Conservation (phyloP, 139 green algal species). For the Picochlorum sp. region DNA sequence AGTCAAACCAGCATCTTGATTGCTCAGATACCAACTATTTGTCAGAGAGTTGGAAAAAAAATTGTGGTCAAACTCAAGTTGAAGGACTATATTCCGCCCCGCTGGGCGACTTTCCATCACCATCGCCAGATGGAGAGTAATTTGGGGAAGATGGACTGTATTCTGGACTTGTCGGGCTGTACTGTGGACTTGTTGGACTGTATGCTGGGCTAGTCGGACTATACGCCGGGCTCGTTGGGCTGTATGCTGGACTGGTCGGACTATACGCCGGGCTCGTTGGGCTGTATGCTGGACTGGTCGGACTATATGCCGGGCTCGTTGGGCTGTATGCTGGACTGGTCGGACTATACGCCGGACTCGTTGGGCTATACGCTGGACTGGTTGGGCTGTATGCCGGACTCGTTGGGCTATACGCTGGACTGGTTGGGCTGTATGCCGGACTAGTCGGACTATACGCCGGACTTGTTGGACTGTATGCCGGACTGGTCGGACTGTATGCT, state of each 20-base stretch:
- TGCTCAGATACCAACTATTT: too few relatives aligned
- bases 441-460: slow-evolving; percentile 55
- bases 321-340: slow-evolving; percentile 5
- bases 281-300: slow-evolving; percentile 31
- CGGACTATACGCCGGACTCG: slow-evolving; percentile 1
- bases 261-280: slow-evolving; percentile 36
- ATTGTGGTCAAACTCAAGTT: too few relatives aligned
- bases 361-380: slow-evolving; percentile 5
- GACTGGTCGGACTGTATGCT: slow-evolving; percentile 49
- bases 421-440: slow-evolving; percentile 61
- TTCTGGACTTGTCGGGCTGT: slow-evolving; percentile 25
- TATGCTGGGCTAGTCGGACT: slow-evolving; percentile 55
- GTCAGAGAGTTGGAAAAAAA: too few relatives aligned
- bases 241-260: slow-evolving; percentile 40
- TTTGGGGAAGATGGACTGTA: slow-evolving; percentile 54
- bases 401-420: slow-evolving; percentile 15
- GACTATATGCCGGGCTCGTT: slow-evolving; percentile 10
- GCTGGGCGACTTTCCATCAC: not conserved
- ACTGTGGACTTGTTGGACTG: slow-evolving; percentile 49
- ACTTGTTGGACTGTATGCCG: slow-evolving; percentile 52
- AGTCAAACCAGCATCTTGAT: too few relatives aligned
- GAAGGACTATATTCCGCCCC: slow-evolving; percentile 13
- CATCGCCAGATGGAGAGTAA: slow-evolving; percentile 52
- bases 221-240: slow-evolving; percentile 55
- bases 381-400: slow-evolving; percentile 59